Conservation (phyloP, 1,139 yeast genomes). For the Pichia sp. region DNA sequence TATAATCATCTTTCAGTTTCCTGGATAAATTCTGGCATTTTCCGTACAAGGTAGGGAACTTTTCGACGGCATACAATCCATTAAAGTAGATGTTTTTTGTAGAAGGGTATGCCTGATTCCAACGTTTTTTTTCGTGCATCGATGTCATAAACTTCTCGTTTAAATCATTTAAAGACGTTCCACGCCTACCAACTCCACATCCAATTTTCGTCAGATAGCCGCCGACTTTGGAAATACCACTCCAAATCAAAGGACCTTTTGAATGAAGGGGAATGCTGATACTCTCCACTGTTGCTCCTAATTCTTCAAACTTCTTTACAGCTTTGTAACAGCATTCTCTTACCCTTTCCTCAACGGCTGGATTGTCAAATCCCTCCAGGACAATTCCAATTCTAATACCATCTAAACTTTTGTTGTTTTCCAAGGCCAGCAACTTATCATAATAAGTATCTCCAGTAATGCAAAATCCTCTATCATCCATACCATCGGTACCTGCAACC, state of each 20-base stretch:
- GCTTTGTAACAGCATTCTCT: conserved; percentile 28
- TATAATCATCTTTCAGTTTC: conserved; percentile 33
- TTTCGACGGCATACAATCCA: conserved; percentile 31
- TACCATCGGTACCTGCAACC: conserved; percentile 34
- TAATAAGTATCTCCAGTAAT: conserved; percentile 11
- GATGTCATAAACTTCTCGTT: conserved; percentile 14
- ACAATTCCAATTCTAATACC: background rate
- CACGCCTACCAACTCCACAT: conserved; percentile 27
- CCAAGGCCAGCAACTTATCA: background rate
- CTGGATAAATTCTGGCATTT: conserved; percentile 34
- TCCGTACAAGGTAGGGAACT: conserved; percentile 33
- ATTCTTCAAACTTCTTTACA: conserved; percentile 27
- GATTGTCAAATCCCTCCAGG: conserved; percentile 30
- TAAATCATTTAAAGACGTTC: conserved; percentile 20
- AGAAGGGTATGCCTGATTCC: conserved; percentile 31
- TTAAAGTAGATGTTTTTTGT: conserved; percentile 32
- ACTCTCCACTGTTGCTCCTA: conserved; percentile 34
- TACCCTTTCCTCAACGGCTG: conserved; percentile 32
- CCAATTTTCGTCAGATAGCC: conserved; percentile 29
- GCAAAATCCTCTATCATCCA: conserved; percentile 33
- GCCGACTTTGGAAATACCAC: conserved; percentile 30
- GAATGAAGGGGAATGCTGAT: conserved; percentile 34
- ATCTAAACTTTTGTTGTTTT: too few relatives aligned
- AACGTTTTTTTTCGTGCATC: conserved; percentile 26
- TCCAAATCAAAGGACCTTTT: conserved; percentile 36